Percentiles rank a stretch among this genome's conserved stretches.
These are phyloP conservation scores for Magnusiomyces magnusii DNA, from an alignment of 1,139 yeast genomes.

Conservation along the genomic window DNA sequence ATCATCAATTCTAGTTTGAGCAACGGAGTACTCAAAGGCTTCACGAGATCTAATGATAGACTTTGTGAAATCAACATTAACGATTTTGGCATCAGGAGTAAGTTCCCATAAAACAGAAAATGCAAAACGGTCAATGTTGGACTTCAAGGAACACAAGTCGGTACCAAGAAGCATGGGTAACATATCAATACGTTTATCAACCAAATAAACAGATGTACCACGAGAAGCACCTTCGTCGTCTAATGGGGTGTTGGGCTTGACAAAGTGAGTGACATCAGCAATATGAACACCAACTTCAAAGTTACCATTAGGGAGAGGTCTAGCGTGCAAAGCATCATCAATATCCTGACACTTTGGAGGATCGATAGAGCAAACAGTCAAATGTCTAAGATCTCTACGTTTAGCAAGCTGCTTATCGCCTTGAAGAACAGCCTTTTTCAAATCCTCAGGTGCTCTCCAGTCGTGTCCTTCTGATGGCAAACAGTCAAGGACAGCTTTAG, in stretches of 20 bases:
- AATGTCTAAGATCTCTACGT: constrained; percentile 79
- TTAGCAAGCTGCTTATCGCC: constrained; percentile 37
- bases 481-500: constrained; percentile 86
- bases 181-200: constrained; percentile 99
- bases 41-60: constrained; percentile 87
- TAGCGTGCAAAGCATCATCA: constrained; percentile 96
- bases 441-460: constrained; percentile 76
- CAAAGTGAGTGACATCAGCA: constrained; percentile 98
- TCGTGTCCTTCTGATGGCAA: constrained; percentile 87
- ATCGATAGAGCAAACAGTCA: constrained; percentile 90
- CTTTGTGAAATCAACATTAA: constrained; percentile 74
- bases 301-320: constrained; percentile 78
- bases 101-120: constrained; percentile 96
- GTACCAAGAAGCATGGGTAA: constrained; percentile 94
- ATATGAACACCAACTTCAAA: constrained; percentile 98
- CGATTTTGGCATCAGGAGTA: constrained; percentile 77
- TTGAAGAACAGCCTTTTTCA: constrained; percentile 34
- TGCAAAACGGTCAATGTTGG: constrained; percentile 93
- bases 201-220: constrained; percentile 95
- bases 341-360: constrained; percentile 99
- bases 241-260: constrained; percentile 82
- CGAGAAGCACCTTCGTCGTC: constrained; percentile 96
- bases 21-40: constrained; percentile 92
- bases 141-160: constrained; percentile 88
- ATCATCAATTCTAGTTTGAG: constrained; percentile 89